Conservation (phyloP, 1,139 yeast species). For the Protomyces macrosporus region DNA sequence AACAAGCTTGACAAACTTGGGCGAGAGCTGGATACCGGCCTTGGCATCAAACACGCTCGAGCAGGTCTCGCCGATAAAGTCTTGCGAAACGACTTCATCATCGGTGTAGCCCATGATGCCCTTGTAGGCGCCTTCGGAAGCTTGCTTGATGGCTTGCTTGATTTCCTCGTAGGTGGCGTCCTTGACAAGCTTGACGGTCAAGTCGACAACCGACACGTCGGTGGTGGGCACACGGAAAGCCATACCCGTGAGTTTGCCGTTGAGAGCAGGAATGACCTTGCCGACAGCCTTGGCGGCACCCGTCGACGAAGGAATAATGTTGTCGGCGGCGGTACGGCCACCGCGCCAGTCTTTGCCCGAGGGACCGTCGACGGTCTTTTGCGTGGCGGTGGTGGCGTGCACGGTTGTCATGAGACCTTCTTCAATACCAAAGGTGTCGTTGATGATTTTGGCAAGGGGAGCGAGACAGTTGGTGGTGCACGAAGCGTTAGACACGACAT, state of each 20-base stretch:
- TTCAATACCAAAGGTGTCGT: slow-evolving; percentile 73
- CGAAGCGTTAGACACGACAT: slow-evolving; percentile 76
- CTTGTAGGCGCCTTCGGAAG: slow-evolving; percentile 63
- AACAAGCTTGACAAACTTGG: slow-evolving; percentile 77
- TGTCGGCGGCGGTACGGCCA: slow-evolving; percentile 86
- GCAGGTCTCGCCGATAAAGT: slow-evolving; percentile 70
- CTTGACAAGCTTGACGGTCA: slow-evolving; percentile 64
- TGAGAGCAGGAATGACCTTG: slow-evolving; percentile 79
- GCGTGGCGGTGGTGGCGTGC: slow-evolving; percentile 86
- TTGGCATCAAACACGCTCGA: slow-evolving; percentile 78
- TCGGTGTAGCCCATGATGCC: slow-evolving; percentile 79
- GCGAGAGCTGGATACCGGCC: slow-evolving; percentile 80
- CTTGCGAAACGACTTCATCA: slow-evolving; percentile 80
- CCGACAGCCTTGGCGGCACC: slow-evolving; percentile 95
- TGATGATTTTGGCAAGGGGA: slow-evolving; percentile 77
- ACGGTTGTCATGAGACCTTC: slow-evolving; percentile 90
- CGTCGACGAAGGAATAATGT: slow-evolving; percentile 84
- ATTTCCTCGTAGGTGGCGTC: slow-evolving; percentile 70
- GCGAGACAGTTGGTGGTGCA: slow-evolving; percentile 91
- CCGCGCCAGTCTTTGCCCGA: slow-evolving; percentile 95
- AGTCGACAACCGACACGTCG: slow-evolving; percentile 75
- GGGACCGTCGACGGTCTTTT: slow-evolving; percentile 87
- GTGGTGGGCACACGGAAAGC: slow-evolving; percentile 83
- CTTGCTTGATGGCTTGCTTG: slow-evolving; percentile 63
- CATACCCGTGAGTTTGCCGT: slow-evolving; percentile 87